Evolutionary conservation across 768 basidiomycete genomes (phyloP), one percentile per base, ranked within the genome.

Genomic region (Suillus americanus): DNA sequence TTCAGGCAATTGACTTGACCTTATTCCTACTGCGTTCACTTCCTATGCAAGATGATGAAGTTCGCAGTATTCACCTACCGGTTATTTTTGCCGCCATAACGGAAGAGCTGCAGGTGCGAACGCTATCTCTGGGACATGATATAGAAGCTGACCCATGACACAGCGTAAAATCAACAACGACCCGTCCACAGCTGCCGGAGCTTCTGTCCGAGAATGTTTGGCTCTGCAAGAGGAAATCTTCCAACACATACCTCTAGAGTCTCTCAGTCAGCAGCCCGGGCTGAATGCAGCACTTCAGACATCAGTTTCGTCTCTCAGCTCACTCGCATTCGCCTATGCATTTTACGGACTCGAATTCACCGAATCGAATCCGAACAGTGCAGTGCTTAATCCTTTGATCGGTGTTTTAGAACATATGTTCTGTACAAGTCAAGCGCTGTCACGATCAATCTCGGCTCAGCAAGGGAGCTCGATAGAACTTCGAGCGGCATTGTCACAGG

Each of bases 41-140:
- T 71, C 83, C 88, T 13, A 73, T 81, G 2, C 92, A 94, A 70
- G 97, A 99, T 68, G 95, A 98, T 66, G 97, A 97, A 72, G 85
- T 92, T 30, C 87, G 86, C 70, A 84, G 80, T 3, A 80, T 95
- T 35, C 94, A 97, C 75, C 77, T 95, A 13, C 95, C 97, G 0
- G 76, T 95, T 50, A 79, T 94, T 16, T 89, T 96, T 64, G 80
- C 86, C 2, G 88, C 86, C 7, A 79, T 93, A 50, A 72, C 90
- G 46, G 89, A 93, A 65, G 70, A 83, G 6, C 67, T 94, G 40
- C 78, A 85, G 66, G 94, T 95, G 74, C 75, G 82, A 59, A 16
- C 35, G 23, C 51, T 3, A 30, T n/a, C 48, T 54, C 0, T 28
- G 10, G 46, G 56, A 25, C 9, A 3, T 16, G 16, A 35, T 18